A percentile compares a stretch with the other conserved stretches of the same genome.
These are phyloP conservation scores for Aspergillus funiculosus DNA, from an alignment of 495 filamentous ascomycete genomes.

Conservation along the genomic window DNA sequence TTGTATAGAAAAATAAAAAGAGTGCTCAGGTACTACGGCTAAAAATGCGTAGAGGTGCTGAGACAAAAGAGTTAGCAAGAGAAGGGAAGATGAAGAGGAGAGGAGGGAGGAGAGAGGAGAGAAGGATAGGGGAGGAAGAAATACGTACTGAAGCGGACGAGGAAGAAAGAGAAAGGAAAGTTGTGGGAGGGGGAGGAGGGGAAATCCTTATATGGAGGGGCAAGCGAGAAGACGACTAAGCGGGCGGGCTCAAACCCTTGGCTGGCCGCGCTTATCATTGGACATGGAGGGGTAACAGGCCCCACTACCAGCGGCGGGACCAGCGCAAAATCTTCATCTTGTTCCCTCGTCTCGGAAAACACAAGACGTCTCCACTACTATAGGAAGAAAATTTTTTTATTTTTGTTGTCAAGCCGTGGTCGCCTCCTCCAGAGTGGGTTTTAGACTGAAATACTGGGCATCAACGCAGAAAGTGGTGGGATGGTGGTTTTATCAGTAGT, in stretches of 20 bases:
- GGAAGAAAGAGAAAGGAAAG: conserved; percentile 36
- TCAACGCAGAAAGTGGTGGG: conserved; percentile 37
- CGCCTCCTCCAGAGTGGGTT: conserved; percentile 10
- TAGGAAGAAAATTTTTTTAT: conserved; percentile 22
- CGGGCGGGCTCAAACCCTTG: conserved; percentile 41
- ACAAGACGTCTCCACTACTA: conserved; percentile 12
- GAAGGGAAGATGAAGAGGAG: conserved; percentile 22
- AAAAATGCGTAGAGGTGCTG: conserved; percentile 47
- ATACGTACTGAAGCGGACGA: conserved; percentile 50
- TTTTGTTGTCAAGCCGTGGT: conserved; percentile 16
- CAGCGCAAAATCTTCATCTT: conserved; percentile 39
- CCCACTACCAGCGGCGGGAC: conserved; percentile 25
- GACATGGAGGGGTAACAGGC: conserved; percentile 22
- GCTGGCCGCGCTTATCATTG: conserved; percentile 25
- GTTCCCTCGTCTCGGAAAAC: conserved; percentile 22
- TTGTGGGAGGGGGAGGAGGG: conserved; percentile 42
- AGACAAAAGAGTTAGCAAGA: conserved; percentile 36
- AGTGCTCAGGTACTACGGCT: conserved; percentile 50
- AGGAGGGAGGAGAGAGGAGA: conserved; percentile 13
- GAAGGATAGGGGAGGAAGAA: conserved; percentile 31
- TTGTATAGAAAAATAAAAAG: conserved; percentile 43
- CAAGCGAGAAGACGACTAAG: conserved; percentile 45
- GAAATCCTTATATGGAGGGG: conserved; percentile 51
- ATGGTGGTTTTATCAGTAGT: conserved; percentile 16
- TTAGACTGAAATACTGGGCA: conserved; percentile 34